These are phyloP conservation scores for Rhizopus sp. DNA, from an alignment of 371 early-diverging fungal species.

Conservation along the genomic window DNA sequence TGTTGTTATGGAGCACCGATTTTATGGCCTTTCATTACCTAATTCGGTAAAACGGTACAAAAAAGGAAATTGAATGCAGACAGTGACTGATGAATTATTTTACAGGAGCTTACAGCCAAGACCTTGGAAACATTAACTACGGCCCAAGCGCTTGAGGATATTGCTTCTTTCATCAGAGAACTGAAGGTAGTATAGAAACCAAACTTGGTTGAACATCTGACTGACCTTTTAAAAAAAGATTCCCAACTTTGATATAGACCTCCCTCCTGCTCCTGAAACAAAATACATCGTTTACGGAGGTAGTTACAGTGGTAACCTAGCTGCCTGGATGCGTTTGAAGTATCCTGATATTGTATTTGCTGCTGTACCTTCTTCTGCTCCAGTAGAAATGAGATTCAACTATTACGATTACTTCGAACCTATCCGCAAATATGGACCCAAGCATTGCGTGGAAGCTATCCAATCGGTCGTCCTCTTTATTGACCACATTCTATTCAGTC, in stretches of 20 bases:
- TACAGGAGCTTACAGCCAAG: conserved; percentile 14
- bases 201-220: not conserved
- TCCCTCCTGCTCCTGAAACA: conserved; percentile 38
- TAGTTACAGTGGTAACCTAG: conserved; percentile 72
- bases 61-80: too few relatives aligned
- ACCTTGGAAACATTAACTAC: conserved; percentile 43
- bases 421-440: conserved; percentile 40
- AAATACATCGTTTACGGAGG: conserved; percentile 75
- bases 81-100: too few relatives aligned
- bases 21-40: conserved; percentile 73
- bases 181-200: conserved; percentile 24
- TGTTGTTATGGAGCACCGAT: conserved; percentile 74
- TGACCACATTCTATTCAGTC: conserved; percentile 55
- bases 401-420: conserved; percentile 65
- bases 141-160: conserved; percentile 67
- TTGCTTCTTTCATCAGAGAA: conserved; percentile 59
- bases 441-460: conserved; percentile 50
- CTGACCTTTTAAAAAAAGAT: conserved; percentile 6
- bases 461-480: conserved; percentile 43
- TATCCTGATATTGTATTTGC: conserved; percentile 71
- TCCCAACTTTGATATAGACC: conserved; percentile 18
- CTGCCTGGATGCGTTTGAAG: conserved; percentile 69
- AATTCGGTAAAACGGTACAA: conserved; percentile 34
- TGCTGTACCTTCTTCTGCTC: conserved; percentile 74
- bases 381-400: conserved; percentile 58